Evolutionary conservation across 2,329 filamentous ascomycete species (phyloP), one percentile per base, ranked within the genome.

Genomic region (Xylaria hypoxylon): DNA sequence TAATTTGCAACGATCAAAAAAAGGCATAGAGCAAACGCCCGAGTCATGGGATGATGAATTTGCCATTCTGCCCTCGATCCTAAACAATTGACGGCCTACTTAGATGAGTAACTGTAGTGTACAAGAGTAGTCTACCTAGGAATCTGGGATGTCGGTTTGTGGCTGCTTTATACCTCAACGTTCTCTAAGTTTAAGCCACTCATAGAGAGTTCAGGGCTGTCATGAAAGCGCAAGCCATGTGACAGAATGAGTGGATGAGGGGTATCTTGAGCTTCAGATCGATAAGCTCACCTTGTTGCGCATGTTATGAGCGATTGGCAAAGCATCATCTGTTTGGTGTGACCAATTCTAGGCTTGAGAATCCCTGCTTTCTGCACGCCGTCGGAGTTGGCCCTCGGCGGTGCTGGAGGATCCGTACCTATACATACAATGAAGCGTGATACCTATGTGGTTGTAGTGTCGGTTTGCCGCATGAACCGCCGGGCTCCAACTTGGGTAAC

Each of bases 1-100:
- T 26, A 77, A 66, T n/a, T 70, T 68, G 59, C 73, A 75, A 40
- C 74, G 74, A 22, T 76, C 71, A 64, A 78, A 77, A 65, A 78
- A 77, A 2, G 64, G 64, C 48, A 65, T 59, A 51, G 73, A 51
- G 15, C 71, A 72, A 31, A 74, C 66, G 47, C 72, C 72, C n/a
- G 75, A 76, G 38, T 75, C 74, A 62, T 60, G 70, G 19, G 68
- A 70, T 48, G 66, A 64, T 48, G 66, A 64, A 44, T 42, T 62
- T 28, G 68, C 59, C 72, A 76, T 77, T 52, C 10, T 68, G 59
- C 28, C 62, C 45, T 53, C 15, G 6, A 17, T 45, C 19, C 56
- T 42, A 38, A 11, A 17, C 8, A 51, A 22, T 33, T n/a, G 33
- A 11, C 8, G 28, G n/a, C 11, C n/a, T 24, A 22, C 28, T 28